Percentiles rank a stretch among this genome's conserved stretches.
Conservation (phyloP, 371 early-diverging fungal genomes). For the Mucor plumbeus region DNA sequence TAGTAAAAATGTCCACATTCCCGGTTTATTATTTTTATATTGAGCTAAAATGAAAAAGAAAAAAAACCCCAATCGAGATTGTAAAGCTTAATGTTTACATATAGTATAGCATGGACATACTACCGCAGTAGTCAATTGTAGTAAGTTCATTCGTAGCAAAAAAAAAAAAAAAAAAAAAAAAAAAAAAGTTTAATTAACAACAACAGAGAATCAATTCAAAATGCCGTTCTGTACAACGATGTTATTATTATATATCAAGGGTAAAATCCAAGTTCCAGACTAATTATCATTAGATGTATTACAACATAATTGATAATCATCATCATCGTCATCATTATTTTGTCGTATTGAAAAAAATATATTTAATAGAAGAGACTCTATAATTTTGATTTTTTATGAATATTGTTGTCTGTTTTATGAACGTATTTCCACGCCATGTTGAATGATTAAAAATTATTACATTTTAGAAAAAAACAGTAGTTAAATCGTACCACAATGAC, state of each 20-base stretch:
- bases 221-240: background rate
- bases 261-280: background rate
- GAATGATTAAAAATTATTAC: too few species aligned
- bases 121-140: background rate
- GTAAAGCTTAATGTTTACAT: background rate
- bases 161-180: background rate
- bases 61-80: background rate
- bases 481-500: conserved; percentile 7
- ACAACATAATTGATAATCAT: background rate
- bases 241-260: background rate
- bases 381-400: too few species aligned
- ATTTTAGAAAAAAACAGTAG: background rate
- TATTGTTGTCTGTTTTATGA: background rate
- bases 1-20: too few species aligned
- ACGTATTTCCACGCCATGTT: background rate
- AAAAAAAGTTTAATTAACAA: background rate
- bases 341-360: background rate
- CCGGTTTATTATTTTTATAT: too few species aligned
- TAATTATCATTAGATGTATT: background rate
- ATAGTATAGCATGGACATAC: background rate
- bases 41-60: background rate
- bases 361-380: too few species aligned
- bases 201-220: background rate
- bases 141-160: background rate
- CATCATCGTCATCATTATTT: background rate